Evolutionary conservation across 257 asterid species (phyloP).

Genomic region (Fraxinus quadrangulata): DNA sequence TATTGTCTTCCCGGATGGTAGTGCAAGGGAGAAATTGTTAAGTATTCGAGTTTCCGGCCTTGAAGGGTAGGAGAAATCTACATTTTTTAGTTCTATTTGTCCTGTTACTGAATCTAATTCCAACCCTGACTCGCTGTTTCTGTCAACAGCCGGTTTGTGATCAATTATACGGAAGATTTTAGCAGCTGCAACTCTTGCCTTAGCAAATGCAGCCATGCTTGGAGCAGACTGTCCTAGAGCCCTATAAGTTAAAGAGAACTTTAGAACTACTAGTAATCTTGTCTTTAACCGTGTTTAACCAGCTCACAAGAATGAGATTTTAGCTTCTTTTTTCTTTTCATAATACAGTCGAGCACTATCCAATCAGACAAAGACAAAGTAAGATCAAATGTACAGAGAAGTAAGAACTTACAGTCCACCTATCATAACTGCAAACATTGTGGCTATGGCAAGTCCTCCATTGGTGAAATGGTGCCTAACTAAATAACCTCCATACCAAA

Average conservation of each 20-base stretch:
- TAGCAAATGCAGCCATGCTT: conserved; percentile 85
- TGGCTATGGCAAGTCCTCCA: conserved; percentile 91
- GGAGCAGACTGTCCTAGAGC: conserved; percentile 90
- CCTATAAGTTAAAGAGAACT: conserved; percentile 33
- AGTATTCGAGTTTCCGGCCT: conserved; percentile 72
- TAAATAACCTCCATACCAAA: conserved; percentile 92
- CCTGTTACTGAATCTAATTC: conserved; percentile 72
- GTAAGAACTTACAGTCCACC: conserved; percentile 80
- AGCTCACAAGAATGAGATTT: background rate
- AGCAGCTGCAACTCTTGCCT: conserved; percentile 90
- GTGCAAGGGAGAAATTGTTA: conserved; percentile 52
- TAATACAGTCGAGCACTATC: background rate
- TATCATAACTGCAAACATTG: conserved; percentile 93
- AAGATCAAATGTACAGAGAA: background rate
- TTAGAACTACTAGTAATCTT: background rate
- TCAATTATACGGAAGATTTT: conserved; percentile 74
- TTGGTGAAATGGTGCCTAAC: conserved; percentile 83
- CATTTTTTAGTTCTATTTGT: conserved; percentile 68
- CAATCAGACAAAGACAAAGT: background rate
- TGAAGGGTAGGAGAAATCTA: conserved; percentile 74
- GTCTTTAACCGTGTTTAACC: background rate
- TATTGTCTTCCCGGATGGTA: conserved; percentile 82
- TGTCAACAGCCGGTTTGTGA: conserved; percentile 65
- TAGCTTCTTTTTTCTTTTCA: background rate
- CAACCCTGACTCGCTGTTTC: conserved; percentile 57